Evolutionary conservation across 306 rosid genomes (phyloP).

Genomic region (Pyrus communis): DNA sequence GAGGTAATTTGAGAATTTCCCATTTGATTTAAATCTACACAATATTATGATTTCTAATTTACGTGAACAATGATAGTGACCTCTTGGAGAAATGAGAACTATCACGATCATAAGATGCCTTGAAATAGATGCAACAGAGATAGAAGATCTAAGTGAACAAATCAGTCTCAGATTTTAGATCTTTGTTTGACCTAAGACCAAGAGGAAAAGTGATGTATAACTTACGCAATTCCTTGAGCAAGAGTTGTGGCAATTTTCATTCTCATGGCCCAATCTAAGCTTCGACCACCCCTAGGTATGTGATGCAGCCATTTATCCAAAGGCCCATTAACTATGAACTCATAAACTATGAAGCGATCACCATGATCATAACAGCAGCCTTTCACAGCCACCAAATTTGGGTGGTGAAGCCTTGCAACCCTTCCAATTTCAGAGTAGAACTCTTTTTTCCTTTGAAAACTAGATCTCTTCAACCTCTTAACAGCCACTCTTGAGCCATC

Average conservation of each 20-base stretch:
- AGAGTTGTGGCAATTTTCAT: constrained; percentile 86
- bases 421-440: constrained; percentile 86
- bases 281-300: constrained; percentile 95
- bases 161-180: background rate
- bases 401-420: constrained; percentile 91
- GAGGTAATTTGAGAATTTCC: too few species aligned
- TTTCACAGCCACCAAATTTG: constrained; percentile 87
- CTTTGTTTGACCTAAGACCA: background rate
- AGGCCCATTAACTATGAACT: constrained; percentile 85
- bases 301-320: constrained; percentile 96
- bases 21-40: background rate
- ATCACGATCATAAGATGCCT: background rate
- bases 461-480: constrained; percentile 86
- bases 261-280: constrained; percentile 92
- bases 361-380: constrained; percentile 98
- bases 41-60: background rate
- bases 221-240: constrained; percentile 99
- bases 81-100: background rate
- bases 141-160: background rate
- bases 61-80: background rate
- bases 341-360: constrained; percentile 93
- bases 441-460: constrained; percentile 89
- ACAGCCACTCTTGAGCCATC: constrained; percentile 94
- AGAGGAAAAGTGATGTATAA: constrained; percentile 11
- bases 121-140: background rate